These are phyloP conservation scores for Aphanomyces invadans DNA, from an alignment of 352 stramenopile genomes.

Conservation along the genomic window DNA sequence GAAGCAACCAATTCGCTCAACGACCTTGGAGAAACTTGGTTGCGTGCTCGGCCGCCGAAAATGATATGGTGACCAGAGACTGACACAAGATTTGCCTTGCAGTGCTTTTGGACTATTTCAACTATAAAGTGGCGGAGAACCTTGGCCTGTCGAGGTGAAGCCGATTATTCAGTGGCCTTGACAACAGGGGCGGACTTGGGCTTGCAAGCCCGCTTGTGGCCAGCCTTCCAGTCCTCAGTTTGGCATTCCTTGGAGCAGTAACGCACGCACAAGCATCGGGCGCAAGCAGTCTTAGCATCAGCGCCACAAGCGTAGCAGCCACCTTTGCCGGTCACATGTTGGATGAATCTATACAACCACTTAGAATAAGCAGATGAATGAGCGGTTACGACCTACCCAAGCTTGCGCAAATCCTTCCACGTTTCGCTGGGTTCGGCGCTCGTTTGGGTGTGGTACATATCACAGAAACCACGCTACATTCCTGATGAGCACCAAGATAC, in stretches of 20 bases:
- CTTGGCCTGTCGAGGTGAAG: neutral
- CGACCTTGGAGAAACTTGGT: too few species aligned
- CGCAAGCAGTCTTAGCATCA: constrained; percentile 73
- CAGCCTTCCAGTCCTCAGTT: constrained; percentile 82
- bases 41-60: too few species aligned
- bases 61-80: too few species aligned
- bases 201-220: constrained; percentile 84
- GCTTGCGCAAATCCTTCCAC: constrained; percentile 85
- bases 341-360: neutral
- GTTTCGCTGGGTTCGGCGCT: constrained; percentile 83
- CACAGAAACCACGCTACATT: constrained; percentile 58
- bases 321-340: constrained; percentile 17
- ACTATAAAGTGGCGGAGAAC: neutral
- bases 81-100: neutral
- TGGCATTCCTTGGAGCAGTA: constrained; percentile 84
- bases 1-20: too few species aligned
- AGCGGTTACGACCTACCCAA: constrained; percentile 42
- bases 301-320: constrained; percentile 35
- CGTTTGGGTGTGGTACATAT: constrained; percentile 89
- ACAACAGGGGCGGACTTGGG: constrained; percentile 21
- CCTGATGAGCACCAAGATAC: neutral
- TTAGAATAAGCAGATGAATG: neutral
- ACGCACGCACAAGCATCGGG: constrained; percentile 76
- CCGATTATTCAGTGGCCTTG: constrained; percentile 2
- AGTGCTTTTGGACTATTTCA: constrained; percentile 2